Percentiles rank a stretch among this genome's conserved stretches.
Conservation (phyloP, 2,329 filamentous ascomycete genomes). For the Colletotrichum tropicale region DNA sequence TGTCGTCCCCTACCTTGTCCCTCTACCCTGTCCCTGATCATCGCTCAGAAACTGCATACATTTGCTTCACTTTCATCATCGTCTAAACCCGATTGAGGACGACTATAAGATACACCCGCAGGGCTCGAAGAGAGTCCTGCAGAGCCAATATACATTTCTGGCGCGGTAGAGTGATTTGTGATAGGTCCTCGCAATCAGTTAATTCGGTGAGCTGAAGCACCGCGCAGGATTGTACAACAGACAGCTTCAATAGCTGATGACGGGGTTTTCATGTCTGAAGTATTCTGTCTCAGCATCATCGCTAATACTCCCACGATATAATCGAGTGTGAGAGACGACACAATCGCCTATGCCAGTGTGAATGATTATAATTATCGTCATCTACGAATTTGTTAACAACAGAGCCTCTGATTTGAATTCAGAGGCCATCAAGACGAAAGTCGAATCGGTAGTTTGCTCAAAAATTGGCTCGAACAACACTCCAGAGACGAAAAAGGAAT, state of each 20-base stretch:
- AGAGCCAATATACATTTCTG: background rate
- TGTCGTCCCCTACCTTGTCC: too few species aligned
- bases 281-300: fast-evolving
- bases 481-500: background rate
- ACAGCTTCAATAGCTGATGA: fast-evolving
- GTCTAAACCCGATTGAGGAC: background rate
- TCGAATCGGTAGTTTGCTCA: too few species aligned
- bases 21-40: too few species aligned
- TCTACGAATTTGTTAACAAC: background rate
- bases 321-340: fast-evolving
- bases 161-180: background rate
- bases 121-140: fast-evolving
- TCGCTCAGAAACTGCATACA: too few species aligned
- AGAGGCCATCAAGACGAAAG: background rate
- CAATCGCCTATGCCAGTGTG: fast-evolving
- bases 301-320: fast-evolving
- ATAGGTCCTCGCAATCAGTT: background rate
- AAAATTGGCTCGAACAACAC: too few species aligned
- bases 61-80: background rate
- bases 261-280: background rate
- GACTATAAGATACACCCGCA: background rate
- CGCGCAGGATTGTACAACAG: fast-evolving
- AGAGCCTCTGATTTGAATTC: fast-evolving
- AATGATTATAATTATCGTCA: fast-evolving
- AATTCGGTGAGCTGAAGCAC: background rate